These are phyloP conservation scores for Acidiella bohemica DNA, from an alignment of 495 filamentous ascomycete genomes.

Conservation along the genomic window DNA sequence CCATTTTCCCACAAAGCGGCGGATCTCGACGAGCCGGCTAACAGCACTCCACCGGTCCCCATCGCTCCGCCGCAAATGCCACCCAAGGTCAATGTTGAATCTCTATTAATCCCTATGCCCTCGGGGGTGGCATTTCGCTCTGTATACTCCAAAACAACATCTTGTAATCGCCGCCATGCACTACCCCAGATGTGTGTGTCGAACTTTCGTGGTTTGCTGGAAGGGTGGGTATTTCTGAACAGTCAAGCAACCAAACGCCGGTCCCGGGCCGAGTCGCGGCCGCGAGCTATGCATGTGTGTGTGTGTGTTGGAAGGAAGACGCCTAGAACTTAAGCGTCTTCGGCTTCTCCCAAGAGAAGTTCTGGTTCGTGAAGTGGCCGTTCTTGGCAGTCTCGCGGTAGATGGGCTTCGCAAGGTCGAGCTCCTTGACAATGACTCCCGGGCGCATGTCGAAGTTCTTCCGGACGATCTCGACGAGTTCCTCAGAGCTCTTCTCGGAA, in stretches of 20 bases:
- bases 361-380: constrained; percentile 98
- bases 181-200: too few relatives aligned
- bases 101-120: too few relatives aligned
- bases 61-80: background rate
- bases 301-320: background rate
- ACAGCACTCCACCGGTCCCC: background rate
- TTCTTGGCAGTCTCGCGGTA: constrained; percentile 98
- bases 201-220: background rate
- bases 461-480: constrained; percentile 83
- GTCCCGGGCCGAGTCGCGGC: background rate
- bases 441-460: constrained; percentile 95
- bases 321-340: constrained; percentile 79
- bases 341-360: constrained; percentile 95
- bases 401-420: constrained; percentile 88
- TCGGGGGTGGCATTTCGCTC: too few relatives aligned
- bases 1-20: too few relatives aligned
- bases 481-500: constrained; percentile 55
- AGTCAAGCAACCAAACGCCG: too few relatives aligned
- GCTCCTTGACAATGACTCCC: constrained; percentile 96
- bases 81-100: constrained; percentile 11
- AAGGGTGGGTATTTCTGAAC: constrained; percentile 2
- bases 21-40: too few relatives aligned
- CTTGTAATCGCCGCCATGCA: too few relatives aligned
- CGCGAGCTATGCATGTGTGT: background rate
- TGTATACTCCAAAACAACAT: too few relatives aligned